These are phyloP conservation scores for Asterochloris sp. DNA, from an alignment of 139 green algal species.

Conservation along the genomic window DNA sequence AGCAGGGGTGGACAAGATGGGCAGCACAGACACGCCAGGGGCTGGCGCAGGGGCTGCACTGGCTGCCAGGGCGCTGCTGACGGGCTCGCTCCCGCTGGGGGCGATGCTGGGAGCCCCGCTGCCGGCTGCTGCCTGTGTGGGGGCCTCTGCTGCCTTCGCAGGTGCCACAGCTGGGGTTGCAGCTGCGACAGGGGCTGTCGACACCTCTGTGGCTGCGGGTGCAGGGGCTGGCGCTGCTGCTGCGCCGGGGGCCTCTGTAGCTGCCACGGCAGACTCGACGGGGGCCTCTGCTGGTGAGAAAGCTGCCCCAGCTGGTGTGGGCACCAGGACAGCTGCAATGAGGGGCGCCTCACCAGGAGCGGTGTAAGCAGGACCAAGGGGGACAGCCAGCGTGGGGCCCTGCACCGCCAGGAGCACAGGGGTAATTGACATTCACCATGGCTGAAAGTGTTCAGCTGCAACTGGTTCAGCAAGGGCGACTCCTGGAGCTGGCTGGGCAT, in stretches of 20 bases:
- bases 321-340: neutral
- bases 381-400: neutral
- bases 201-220: neutral
- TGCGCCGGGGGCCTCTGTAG: neutral
- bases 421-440: neutral
- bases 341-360: neutral
- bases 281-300: neutral
- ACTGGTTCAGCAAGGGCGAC: neutral
- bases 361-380: neutral
- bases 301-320: neutral
- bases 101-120: neutral
- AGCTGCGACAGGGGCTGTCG: neutral
- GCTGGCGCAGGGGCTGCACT: neutral
- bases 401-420: neutral
- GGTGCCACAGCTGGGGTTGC: neutral
- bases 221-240: neutral
- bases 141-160: neutral
- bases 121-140: neutral
- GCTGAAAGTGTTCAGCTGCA: neutral
- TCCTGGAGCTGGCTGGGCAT: neutral
- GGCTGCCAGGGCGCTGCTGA: no score
- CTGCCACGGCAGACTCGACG: neutral
- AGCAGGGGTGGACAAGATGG: no score
- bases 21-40: neutral
- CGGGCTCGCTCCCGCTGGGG: no score